Conservation (phyloP, 2,329 filamentous ascomycete genomes). For the Talaromyces sp. region DNA sequence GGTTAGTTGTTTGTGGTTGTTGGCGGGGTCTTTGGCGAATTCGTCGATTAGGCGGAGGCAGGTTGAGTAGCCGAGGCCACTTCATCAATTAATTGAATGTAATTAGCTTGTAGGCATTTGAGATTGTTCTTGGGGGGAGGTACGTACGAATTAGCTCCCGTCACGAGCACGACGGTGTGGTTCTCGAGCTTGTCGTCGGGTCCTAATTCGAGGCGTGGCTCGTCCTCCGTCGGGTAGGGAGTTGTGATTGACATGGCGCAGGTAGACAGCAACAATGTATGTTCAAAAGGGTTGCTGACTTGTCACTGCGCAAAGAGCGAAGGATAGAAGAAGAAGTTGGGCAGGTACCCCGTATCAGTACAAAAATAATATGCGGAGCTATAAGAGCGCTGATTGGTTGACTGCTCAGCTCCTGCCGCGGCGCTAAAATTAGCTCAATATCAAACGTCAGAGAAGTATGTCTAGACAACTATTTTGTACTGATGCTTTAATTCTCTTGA, state of each 20-base stretch:
- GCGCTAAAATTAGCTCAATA: not conserved
- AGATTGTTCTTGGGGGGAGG: not conserved
- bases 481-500: not conserved
- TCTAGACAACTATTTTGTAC: not conserved
- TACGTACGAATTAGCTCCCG: conserved; percentile 77
- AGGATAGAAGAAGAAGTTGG: not conserved
- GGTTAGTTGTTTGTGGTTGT: conserved; percentile 64
- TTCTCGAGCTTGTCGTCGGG: conserved; percentile 18
- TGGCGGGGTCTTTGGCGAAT: conserved; percentile 69
- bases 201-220: conserved; percentile 13
- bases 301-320: not conserved
- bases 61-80: conserved; percentile 82
- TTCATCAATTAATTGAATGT: conserved; percentile 40
- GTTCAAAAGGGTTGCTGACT: too few relatives aligned
- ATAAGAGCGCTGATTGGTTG: not conserved
- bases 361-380: not conserved
- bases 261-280: not conserved
- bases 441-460: not conserved
- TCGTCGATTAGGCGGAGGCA: conserved; percentile 85
- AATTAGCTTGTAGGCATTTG: conserved; percentile 16
- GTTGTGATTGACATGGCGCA: not conserved
- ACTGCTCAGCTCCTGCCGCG: not conserved
- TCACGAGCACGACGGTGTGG: conserved; percentile 61
- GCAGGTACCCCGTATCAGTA: not conserved
- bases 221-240: not conserved